Conservation (phyloP, 2,329 filamentous ascomycete species). For the Arachnomyces sp. region DNA sequence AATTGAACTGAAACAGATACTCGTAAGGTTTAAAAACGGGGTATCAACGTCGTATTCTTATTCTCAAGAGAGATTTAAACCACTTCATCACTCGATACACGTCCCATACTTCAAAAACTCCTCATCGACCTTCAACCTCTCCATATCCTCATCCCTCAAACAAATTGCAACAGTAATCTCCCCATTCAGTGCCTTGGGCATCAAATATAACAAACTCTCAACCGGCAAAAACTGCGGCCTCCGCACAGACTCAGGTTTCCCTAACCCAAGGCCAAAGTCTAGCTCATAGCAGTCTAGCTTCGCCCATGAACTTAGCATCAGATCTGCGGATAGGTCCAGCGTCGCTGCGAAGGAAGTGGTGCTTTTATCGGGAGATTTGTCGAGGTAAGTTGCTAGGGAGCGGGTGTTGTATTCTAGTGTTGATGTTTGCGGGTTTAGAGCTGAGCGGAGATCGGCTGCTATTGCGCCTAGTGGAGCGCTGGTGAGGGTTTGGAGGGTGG, state of each 20-base stretch:
- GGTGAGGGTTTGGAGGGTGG: slow-evolving; percentile 22
- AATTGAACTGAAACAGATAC: too few species aligned
- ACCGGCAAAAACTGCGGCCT: slow-evolving; percentile 41
- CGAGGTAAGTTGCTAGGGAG: slow-evolving; percentile 36
- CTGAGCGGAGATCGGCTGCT: slow-evolving; percentile 33
- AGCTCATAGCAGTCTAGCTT: slow-evolving; percentile 39
- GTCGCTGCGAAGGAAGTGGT: slow-evolving; percentile 27
- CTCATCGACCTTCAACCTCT: slow-evolving; percentile 35
- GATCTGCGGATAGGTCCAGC: slow-evolving; percentile 33
- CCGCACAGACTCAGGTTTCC: slow-evolving; percentile 41
- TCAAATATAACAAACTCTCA: slow-evolving; percentile 45
- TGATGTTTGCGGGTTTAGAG: slow-evolving; percentile 30
- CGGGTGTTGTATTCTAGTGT: slow-evolving; percentile 31
- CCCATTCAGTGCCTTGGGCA: slow-evolving; percentile 40
- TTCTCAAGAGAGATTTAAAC: too few species aligned
- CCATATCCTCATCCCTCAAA: slow-evolving; percentile 43
- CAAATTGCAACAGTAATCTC: slow-evolving; percentile 40
- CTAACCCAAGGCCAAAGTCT: slow-evolving; percentile 44
- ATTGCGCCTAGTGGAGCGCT: slow-evolving; percentile 27
- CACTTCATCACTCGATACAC: too few species aligned
- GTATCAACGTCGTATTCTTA: too few species aligned
- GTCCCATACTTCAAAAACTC: slow-evolving; percentile 34
- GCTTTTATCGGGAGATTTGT: slow-evolving; percentile 28
- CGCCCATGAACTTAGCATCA: slow-evolving; percentile 51
- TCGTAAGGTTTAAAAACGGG: too few species aligned